Conservation (phyloP, 805 yeast species). For the Candida incommunis region DNA sequence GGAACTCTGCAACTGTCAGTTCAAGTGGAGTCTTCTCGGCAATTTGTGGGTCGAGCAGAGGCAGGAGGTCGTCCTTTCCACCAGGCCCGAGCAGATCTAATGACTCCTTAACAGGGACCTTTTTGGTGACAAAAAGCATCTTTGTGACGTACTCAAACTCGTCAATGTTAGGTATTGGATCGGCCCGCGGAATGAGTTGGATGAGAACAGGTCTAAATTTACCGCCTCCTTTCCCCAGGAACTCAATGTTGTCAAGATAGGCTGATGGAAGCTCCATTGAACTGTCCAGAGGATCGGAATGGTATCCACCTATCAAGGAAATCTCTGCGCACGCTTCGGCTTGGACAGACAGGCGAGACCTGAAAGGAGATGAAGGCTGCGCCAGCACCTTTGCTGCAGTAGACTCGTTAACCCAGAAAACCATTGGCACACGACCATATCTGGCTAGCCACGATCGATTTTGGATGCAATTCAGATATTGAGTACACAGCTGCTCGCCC, state of each 20-base stretch:
- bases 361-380: constrained; percentile 28
- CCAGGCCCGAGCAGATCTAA: constrained; percentile 66
- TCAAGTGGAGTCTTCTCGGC: constrained; percentile 32
- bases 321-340: constrained; percentile 51
- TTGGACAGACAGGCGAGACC: constrained; percentile 53
- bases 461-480: constrained; percentile 57
- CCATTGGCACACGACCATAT: constrained; percentile 62
- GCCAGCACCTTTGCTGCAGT: constrained; percentile 54
- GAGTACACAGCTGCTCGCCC: constrained; percentile 60
- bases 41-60: constrained; percentile 21
- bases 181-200: constrained; percentile 38
- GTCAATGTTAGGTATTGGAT: constrained; percentile 31
- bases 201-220: constrained; percentile 21
- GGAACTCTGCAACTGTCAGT: constrained; percentile 42
- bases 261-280: not conserved
- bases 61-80: constrained; percentile 31
- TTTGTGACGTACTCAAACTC: constrained; percentile 57
- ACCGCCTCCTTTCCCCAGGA: constrained; percentile 20
- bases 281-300: not conserved
- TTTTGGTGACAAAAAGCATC: constrained; percentile 36
- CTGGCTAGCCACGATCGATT: constrained; percentile 61
- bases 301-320: constrained; percentile 13
- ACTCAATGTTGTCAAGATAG: not conserved
- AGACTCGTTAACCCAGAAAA: constrained; percentile 48
- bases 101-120: constrained; percentile 31